phyloP scores from a whole-genome alignment of 106 monocot species.

The Vanilla planifolia region DNA sequence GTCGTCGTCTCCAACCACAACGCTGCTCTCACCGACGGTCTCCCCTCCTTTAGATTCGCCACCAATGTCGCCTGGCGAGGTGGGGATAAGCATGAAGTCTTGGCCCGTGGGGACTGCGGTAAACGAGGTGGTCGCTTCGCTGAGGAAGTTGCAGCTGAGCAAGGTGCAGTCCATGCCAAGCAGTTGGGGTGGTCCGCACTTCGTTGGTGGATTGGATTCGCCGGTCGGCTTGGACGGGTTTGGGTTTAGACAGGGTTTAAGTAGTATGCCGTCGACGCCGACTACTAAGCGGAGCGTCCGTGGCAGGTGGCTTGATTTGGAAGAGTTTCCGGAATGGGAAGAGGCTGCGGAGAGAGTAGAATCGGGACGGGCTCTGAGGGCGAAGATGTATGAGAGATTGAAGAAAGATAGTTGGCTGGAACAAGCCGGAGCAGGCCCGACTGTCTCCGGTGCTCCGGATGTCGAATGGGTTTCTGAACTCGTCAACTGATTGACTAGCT shows the following conservation, averaged over 20 bases:
- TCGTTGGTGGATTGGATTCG: not conserved
- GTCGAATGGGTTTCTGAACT: conserved; percentile 34
- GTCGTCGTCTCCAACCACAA: conserved; percentile 1
- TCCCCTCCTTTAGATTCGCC: conserved; percentile 9
- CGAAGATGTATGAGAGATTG: conserved; percentile 24
- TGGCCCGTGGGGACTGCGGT: conserved; percentile 10
- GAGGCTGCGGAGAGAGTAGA: conserved; percentile 10
- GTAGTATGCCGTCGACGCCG: conserved; percentile 17
- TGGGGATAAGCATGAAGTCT: conserved; percentile 6
- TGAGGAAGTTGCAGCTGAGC: conserved; percentile 23
- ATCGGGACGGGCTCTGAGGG: conserved; percentile 21
- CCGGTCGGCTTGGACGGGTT: no score
- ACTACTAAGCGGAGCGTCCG: not conserved
- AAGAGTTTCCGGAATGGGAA: not conserved
- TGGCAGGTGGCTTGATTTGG: not conserved
- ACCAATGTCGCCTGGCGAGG: conserved; percentile 7
- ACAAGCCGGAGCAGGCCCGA: not conserved
- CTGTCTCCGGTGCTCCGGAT: conserved; percentile 11
- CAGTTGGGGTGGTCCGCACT: not conserved
- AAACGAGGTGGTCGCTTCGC: conserved; percentile 6
- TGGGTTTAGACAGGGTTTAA: not conserved
- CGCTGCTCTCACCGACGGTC: conserved; percentile 6
- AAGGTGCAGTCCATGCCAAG: conserved; percentile 2
- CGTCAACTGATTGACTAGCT: conserved; percentile 9
- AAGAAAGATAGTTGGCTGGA: conserved; percentile 9